A percentile compares a stretch with the other conserved stretches of the same genome.
Evolutionary conservation across 2,329 filamentous ascomycete genomes (phyloP).

Genomic region (Sclerotinia spermophila): DNA sequence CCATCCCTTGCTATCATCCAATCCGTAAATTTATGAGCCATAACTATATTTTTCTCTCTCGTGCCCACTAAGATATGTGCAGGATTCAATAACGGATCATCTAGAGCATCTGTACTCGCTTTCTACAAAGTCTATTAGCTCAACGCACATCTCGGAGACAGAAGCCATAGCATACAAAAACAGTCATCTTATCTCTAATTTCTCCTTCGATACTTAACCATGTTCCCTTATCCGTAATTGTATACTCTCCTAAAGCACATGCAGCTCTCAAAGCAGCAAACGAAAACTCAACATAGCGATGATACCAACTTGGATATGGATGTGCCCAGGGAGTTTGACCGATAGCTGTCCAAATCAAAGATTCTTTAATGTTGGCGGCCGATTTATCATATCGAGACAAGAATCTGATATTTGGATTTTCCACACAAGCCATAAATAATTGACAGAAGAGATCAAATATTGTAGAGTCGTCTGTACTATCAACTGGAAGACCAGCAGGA

Average conservation of each 20-base stretch:
- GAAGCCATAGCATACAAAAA: slow-evolving; percentile 35
- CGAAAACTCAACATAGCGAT: slow-evolving; percentile 45
- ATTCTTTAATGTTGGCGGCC: slow-evolving; percentile 49
- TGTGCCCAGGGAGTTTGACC: slow-evolving; percentile 47
- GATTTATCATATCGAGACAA: slow-evolving; percentile 47
- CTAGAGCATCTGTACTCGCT: slow-evolving; percentile 37
- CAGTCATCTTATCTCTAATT: slow-evolving; percentile 37
- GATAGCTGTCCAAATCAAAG: slow-evolving; percentile 44
- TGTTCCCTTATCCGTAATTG: slow-evolving; percentile 46
- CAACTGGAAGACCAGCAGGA: slow-evolving; percentile 37
- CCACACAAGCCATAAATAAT: slow-evolving; percentile 37
- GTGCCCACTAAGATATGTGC: slow-evolving; percentile 42
- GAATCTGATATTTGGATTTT: slow-evolving; percentile 41
- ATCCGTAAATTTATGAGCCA: slow-evolving; percentile 40
- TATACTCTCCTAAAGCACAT: slow-evolving; percentile 44
- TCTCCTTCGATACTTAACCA: slow-evolving; percentile 40
- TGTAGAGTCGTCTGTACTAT: slow-evolving; percentile 28
- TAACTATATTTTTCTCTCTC: slow-evolving; percentile 37
- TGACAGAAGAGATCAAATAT: slow-evolving; percentile 37
- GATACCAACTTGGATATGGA: slow-evolving; percentile 46
- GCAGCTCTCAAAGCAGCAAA: slow-evolving; percentile 45
- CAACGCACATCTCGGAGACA: neutral
- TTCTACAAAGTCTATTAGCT: slow-evolving; percentile 30
- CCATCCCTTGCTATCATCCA: slow-evolving; percentile 40
- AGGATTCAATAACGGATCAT: slow-evolving; percentile 43